phyloP scores from a whole-genome alignment of 2,329 filamentous ascomycete species.

The Podosphaera aphanis region DNA sequence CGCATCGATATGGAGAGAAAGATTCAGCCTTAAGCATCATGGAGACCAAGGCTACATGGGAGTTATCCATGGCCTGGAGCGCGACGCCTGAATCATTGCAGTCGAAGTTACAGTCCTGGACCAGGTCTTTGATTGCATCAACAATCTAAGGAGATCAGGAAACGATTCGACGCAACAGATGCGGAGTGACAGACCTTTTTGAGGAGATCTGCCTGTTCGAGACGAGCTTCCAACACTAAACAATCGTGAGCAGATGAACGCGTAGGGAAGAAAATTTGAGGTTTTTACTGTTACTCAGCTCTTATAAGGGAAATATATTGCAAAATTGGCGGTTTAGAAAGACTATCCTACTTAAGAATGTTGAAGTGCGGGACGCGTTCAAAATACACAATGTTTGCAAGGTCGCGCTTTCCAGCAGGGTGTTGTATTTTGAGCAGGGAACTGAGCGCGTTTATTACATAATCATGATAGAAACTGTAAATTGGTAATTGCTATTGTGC shows the following conservation, averaged over 20 bases:
- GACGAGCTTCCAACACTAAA: slow-evolving; percentile 75
- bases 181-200: slow-evolving; percentile 49
- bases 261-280: neutral
- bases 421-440: no score
- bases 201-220: slow-evolving; percentile 78
- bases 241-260: neutral
- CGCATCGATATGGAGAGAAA: slow-evolving; percentile 90
- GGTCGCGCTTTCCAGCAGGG: no score
- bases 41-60: slow-evolving; percentile 91
- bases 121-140: slow-evolving; percentile 96
- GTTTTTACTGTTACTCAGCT: neutral
- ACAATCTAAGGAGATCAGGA: slow-evolving; percentile 42
- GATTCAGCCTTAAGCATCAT: slow-evolving; percentile 95
- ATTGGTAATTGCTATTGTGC: no score
- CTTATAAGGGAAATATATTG: neutral
- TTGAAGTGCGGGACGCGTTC: no score
- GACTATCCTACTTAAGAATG: no score
- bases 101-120: slow-evolving; percentile 99
- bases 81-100: slow-evolving; percentile 99
- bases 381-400: no score
- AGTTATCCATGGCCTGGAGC: slow-evolving; percentile 99
- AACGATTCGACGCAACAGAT: neutral
- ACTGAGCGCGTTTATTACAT: no score
- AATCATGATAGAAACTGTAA: no score
- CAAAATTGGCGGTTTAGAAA: neutral